phyloP scores from a whole-genome alignment of 2,329 filamentous ascomycete genomes.

The Aspergillus ruber region DNA sequence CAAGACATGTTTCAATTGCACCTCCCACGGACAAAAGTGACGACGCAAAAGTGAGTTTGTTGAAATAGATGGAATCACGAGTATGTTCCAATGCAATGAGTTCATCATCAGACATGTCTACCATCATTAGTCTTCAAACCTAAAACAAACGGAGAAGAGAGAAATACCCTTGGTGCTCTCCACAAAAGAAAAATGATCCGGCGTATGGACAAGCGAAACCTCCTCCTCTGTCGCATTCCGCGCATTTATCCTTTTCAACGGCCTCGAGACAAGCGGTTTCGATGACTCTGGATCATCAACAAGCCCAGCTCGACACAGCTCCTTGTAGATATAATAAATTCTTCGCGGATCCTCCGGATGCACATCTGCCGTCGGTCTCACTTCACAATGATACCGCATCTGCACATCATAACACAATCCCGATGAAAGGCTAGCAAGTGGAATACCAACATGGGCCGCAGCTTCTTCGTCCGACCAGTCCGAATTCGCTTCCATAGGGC shows the following conservation, averaged over 20 bases:
- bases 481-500: slow-evolving; percentile 33
- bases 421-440: slow-evolving; percentile 53
- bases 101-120: slow-evolving; percentile 50
- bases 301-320: slow-evolving; percentile 73
- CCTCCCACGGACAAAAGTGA: slow-evolving; percentile 81
- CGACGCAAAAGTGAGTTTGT: slow-evolving; percentile 71
- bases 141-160: neutral
- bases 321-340: slow-evolving; percentile 88
- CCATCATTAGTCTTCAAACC: neutral
- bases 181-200: slow-evolving; percentile 75
- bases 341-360: slow-evolving; percentile 92
- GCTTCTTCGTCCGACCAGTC: slow-evolving; percentile 36
- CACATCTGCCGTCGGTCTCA: slow-evolving; percentile 61
- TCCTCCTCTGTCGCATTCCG: slow-evolving; percentile 73
- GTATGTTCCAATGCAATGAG: slow-evolving; percentile 64
- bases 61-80: slow-evolving; percentile 75
- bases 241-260: slow-evolving; percentile 64
- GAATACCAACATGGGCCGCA: slow-evolving; percentile 35
- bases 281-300: slow-evolving; percentile 56
- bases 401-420: slow-evolving; percentile 85
- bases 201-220: slow-evolving; percentile 70
- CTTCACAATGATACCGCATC: slow-evolving; percentile 93
- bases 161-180: slow-evolving; percentile 45
- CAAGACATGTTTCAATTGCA: slow-evolving; percentile 90
- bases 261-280: slow-evolving; percentile 45